Evolutionary conservation across 169 alveolate species (phyloP).

Genomic region (Toxoplasma gondii): DNA sequence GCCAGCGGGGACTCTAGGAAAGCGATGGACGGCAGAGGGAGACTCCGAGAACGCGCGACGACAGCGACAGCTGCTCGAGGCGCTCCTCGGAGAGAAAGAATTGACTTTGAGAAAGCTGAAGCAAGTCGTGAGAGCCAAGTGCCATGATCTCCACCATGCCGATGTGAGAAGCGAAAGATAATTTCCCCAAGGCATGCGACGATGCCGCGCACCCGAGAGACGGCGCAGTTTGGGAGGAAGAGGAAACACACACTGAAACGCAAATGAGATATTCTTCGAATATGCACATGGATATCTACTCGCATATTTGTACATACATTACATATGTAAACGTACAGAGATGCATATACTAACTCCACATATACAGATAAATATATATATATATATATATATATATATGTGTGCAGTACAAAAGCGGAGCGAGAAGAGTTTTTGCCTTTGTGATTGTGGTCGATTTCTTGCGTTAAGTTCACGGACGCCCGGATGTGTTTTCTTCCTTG

Average conservation of each 20-base stretch:
- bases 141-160: not conserved
- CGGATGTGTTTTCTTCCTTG: too few species aligned
- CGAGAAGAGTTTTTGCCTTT: not conserved
- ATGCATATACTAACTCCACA: not conserved
- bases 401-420: not conserved
- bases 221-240: too few species aligned
- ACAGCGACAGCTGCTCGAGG: not conserved
- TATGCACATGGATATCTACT: too few species aligned
- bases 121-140: not conserved
- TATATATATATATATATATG: not conserved
- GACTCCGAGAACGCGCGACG: too few species aligned
- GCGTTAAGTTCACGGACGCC: too few species aligned
- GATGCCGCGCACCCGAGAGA: too few species aligned
- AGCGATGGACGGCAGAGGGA: too few species aligned
- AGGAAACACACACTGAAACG: too few species aligned
- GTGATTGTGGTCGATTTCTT: not conserved
- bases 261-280: too few species aligned
- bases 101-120: not conserved
- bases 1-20: too few species aligned
- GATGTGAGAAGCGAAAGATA: not conserved
- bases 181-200: not conserved
- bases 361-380: not conserved
- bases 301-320: not conserved
- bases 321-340: not conserved
- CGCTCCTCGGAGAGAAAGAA: not conserved